These are phyloP conservation scores for Rhododendron ovatum DNA, from an alignment of 148 eudicot species.

Conservation along the genomic window DNA sequence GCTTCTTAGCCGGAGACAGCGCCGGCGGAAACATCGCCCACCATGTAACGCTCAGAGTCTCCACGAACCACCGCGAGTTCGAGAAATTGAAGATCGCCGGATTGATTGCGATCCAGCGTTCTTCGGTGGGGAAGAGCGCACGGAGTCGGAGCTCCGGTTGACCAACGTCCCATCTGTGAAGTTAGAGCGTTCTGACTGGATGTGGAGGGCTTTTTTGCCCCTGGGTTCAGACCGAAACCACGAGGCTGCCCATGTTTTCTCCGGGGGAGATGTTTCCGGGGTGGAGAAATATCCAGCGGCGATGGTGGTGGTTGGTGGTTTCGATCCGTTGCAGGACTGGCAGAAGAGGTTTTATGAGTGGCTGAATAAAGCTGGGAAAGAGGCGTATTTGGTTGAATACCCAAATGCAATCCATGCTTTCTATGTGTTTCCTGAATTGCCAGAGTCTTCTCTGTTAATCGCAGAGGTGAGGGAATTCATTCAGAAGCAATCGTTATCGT, in stretches of 20 bases:
- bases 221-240: constrained; percentile 35
- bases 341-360: constrained; percentile 23
- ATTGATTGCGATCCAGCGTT: constrained; percentile 29
- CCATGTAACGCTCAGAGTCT: background rate
- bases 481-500: constrained; percentile 5
- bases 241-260: constrained; percentile 17
- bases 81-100: constrained; percentile 24
- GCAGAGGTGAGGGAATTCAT: constrained; percentile 20
- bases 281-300: constrained; percentile 24
- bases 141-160: constrained; percentile 29
- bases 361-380: constrained; percentile 28
- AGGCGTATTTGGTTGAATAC: constrained; percentile 33
- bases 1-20: constrained; percentile 1
- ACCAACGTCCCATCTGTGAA: background rate
- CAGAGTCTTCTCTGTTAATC: constrained; percentile 17
- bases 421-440: constrained; percentile 19
- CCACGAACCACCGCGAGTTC: background rate
- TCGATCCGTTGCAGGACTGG: constrained; percentile 25
- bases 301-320: constrained; percentile 17
- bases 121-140: constrained; percentile 11
- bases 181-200: constrained; percentile 21
- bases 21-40: constrained; percentile 3
- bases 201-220: constrained; percentile 46
- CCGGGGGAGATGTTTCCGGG: background rate
- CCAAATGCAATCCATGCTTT: constrained; percentile 29